Conservation (phyloP, 176 grass and related monocot genomes). For the Carex littledalei region DNA sequence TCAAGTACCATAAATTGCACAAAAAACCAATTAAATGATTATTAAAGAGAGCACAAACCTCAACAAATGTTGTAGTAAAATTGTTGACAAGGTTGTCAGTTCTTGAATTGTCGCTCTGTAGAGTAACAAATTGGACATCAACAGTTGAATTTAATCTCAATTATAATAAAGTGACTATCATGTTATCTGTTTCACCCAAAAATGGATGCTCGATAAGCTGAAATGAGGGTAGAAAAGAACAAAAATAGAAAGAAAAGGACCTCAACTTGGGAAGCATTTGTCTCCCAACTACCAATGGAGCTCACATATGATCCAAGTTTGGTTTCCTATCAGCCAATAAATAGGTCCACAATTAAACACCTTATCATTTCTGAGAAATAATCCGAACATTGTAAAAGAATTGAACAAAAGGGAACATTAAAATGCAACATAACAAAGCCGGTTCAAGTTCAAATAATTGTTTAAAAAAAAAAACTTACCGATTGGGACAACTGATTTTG, state of each 20-base stretch:
- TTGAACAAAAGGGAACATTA: not conserved
- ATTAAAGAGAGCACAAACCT: slow-evolving; percentile 23
- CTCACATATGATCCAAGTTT: slow-evolving; percentile 10
- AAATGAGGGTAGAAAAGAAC: not conserved
- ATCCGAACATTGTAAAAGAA: not conserved
- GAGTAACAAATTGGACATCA: slow-evolving; percentile 14
- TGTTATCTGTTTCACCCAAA: not conserved
- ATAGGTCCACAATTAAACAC: not conserved
- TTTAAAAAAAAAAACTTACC: not conserved
- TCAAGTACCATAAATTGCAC: not conserved
- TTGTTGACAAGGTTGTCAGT: slow-evolving; percentile 4
- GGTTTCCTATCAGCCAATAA: slow-evolving; percentile 10
- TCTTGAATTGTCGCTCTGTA: slow-evolving; percentile 25
- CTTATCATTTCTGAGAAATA: not conserved
- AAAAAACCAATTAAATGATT: not conserved
- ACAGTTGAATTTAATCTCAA: not conserved
- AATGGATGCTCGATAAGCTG: not conserved
- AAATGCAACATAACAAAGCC: not conserved
- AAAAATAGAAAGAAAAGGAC: not conserved
- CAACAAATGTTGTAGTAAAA: slow-evolving; percentile 11
- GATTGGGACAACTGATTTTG: not conserved
- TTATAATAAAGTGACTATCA: slow-evolving; percentile 6
- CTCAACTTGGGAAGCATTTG: not conserved
- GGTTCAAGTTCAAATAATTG: not conserved
- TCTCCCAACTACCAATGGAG: not conserved